phyloP scores from a whole-genome alignment of 2,329 filamentous ascomycete species.

The Penicillium sp. region DNA sequence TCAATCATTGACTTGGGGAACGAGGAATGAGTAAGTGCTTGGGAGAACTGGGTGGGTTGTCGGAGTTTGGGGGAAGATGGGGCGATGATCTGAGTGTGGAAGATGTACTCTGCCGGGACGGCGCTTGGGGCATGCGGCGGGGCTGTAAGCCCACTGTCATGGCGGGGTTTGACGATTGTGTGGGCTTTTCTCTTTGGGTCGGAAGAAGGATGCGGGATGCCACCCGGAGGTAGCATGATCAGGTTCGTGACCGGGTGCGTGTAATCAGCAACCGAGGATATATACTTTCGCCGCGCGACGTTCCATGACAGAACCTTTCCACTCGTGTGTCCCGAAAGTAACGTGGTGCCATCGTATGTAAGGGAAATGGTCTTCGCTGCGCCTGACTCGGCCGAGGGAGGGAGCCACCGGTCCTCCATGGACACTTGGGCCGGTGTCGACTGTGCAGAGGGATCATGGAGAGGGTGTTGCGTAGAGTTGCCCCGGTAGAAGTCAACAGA shows the following conservation, averaged over 20 bases:
- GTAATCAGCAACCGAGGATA: constrained; percentile 64
- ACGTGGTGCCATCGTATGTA: constrained; percentile 74
- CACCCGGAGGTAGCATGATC: constrained; percentile 62
- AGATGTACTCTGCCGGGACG: constrained; percentile 44
- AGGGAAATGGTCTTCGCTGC: constrained; percentile 65
- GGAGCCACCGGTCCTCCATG: constrained; percentile 46
- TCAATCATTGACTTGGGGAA: constrained; percentile 41
- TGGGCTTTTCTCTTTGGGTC: constrained; percentile 50
- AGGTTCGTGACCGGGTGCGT: constrained; percentile 82
- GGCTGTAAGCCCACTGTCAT: constrained; percentile 40
- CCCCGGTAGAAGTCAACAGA: constrained; percentile 68
- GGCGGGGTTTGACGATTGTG: constrained; percentile 71
- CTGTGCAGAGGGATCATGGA: constrained; percentile 36
- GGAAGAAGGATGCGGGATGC: constrained; percentile 39
- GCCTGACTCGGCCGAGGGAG: constrained; percentile 60
- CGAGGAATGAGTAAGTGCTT: constrained; percentile 38
- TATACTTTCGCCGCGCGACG: constrained; percentile 65
- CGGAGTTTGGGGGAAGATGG: constrained; percentile 12
- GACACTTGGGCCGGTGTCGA: constrained; percentile 42
- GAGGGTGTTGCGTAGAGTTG: constrained; percentile 43
- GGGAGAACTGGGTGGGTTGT: constrained; percentile 31
- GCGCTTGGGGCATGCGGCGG: constrained; percentile 33
- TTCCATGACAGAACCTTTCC: constrained; percentile 82
- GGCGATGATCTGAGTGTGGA: constrained; percentile 39
- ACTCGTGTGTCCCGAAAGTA: constrained; percentile 76